Percentiles rank a stretch among this genome's conserved stretches.
phyloP scores from a whole-genome alignment of 2,329 filamentous ascomycete species.

The Fusarium sublunatum region DNA sequence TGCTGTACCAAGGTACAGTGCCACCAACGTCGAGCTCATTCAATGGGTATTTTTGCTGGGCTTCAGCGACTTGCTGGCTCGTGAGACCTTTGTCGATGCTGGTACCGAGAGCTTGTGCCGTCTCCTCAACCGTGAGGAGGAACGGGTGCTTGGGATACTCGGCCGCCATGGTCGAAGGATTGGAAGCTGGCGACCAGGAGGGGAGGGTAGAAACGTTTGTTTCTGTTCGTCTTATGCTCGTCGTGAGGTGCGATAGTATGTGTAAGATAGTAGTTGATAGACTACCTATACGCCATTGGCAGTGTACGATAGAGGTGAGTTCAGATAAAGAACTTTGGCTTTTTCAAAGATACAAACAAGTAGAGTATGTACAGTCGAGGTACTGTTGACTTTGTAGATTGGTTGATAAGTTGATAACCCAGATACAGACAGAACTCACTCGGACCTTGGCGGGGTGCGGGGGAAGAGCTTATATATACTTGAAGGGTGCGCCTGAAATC shows the following conservation, averaged over 20 bases:
- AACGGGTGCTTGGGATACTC: conserved; percentile 68
- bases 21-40: conserved; percentile 79
- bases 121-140: conserved; percentile 70
- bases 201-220: background rate
- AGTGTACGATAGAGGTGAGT: conserved; percentile 5
- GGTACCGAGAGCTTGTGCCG: conserved; percentile 70
- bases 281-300: conserved; percentile 36
- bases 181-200: conserved; percentile 11
- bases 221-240: conserved; percentile 23
- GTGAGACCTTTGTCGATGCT: conserved; percentile 75
- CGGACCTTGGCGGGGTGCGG: conserved; percentile 32
- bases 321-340: background rate
- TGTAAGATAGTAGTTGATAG: conserved; percentile 11
- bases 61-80: conserved; percentile 66
- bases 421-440: background rate
- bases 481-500: conserved; percentile 7
- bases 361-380: conserved; percentile 13
- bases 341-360: conserved; percentile 2
- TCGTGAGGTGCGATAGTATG: conserved; percentile 1
- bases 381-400: conserved; percentile 23
- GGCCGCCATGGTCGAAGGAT: conserved; percentile 55
- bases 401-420: conserved; percentile 3
- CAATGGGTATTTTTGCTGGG: conserved; percentile 69
- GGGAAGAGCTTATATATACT: conserved; percentile 43
- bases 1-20: conserved; percentile 76